Evolutionary conservation across 2,329 filamentous ascomycete genomes (phyloP).

Genomic region (Xylariales sp.): DNA sequence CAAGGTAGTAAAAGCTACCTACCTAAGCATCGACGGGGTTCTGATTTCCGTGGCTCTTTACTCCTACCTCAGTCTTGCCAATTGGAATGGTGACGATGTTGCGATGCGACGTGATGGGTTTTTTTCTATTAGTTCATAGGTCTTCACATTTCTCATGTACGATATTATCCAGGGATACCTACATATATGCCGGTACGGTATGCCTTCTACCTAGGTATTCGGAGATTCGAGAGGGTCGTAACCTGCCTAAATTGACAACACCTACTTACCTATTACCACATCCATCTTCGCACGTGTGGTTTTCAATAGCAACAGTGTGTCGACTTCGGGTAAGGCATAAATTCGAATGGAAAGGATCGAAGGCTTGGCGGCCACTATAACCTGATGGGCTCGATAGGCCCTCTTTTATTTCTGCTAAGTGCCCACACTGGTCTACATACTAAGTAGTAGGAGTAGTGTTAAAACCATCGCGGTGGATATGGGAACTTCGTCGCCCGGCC

Average conservation of each 20-base stretch:
- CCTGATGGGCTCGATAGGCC: not conserved
- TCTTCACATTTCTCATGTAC: conserved; percentile 5
- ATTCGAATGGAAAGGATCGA: conserved; percentile 2
- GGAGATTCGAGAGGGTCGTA: not conserved
- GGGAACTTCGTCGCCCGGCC: conserved; percentile 44
- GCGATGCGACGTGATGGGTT: conserved; percentile 25
- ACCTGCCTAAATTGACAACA: conserved; percentile 3
- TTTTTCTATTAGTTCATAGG: conserved; percentile 6
- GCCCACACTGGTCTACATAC: not conserved
- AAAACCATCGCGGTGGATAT: conserved; percentile 7
- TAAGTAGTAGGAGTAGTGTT: not conserved
- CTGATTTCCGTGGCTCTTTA: no score
- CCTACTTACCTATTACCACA: conserved; percentile 17
- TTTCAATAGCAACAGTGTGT: conserved; percentile 8
- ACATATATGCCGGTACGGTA: not conserved
- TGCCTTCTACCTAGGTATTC: not conserved
- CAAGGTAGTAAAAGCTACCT: no score
- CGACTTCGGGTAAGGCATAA: conserved; percentile 14
- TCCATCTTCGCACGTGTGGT: conserved; percentile 14
- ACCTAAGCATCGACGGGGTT: no score
- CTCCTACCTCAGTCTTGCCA: conserved; percentile 1
- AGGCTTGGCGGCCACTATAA: conserved; percentile 23
- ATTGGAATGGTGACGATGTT: conserved; percentile 25
- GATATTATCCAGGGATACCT: not conserved
- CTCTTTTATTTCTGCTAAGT: conserved; percentile 7